phyloP scores from a whole-genome alignment of 2,329 filamentous ascomycete genomes.

The Venturia asperata region DNA sequence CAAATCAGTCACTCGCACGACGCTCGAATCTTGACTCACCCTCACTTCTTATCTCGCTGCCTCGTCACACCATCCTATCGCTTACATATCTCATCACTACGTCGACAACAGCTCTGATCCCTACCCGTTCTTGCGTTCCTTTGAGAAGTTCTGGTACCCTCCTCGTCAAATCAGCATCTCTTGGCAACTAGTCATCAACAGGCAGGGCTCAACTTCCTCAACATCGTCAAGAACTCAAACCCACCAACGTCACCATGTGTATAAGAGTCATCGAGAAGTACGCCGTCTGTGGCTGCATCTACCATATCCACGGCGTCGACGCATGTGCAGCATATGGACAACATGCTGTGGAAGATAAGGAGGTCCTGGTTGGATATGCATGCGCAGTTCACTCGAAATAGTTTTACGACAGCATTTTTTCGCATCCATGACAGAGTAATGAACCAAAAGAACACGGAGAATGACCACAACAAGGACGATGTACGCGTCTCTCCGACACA shows the following conservation, averaged over 20 bases:
- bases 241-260: conserved; percentile 27
- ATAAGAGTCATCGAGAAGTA: conserved; percentile 32
- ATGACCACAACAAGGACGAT: not conserved
- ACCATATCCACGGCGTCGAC: conserved; percentile 32
- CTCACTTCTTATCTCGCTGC: not conserved
- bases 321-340: conserved; percentile 26
- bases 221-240: not conserved
- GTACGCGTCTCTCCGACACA: not conserved
- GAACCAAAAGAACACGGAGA: not conserved
- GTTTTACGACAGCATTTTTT: not conserved
- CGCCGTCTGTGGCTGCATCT: conserved; percentile 33
- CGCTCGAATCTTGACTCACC: conserved; percentile 11
- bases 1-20: conserved; percentile 3
- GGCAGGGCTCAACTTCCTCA: not conserved
- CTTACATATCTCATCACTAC: not conserved
- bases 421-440: not conserved
- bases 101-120: not conserved
- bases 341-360: conserved; percentile 20
- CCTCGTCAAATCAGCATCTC: not conserved
- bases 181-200: not conserved
- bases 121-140: not conserved
- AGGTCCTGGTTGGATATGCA: conserved; percentile 20
- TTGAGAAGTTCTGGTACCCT: conserved; percentile 1
- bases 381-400: conserved; percentile 18
- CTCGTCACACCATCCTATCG: not conserved